phyloP scores from a whole-genome alignment of 1,139 yeast species.

The Debaryomyces sp. region DNA sequence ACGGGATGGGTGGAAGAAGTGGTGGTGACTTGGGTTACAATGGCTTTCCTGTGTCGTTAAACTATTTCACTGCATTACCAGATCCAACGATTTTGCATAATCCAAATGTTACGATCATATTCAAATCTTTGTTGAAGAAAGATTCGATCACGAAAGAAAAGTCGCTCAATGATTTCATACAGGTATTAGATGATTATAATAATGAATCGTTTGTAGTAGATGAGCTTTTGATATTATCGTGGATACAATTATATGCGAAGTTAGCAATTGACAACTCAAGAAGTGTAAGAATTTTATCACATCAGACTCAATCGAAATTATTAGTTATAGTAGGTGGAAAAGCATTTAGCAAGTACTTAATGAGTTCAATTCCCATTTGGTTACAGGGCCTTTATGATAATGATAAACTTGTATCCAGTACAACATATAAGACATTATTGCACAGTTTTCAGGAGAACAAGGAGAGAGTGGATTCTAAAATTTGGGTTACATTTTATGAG shows the following conservation, averaged over 20 bases:
- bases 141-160: slow-evolving; percentile 85
- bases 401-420: slow-evolving; percentile 60
- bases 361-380: slow-evolving; percentile 74
- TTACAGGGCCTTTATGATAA: slow-evolving; percentile 69
- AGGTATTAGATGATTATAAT: slow-evolving; percentile 24
- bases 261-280: slow-evolving; percentile 72
- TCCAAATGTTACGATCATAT: slow-evolving; percentile 62
- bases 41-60: slow-evolving; percentile 72
- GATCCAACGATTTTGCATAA: slow-evolving; percentile 60
- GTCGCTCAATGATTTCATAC: slow-evolving; percentile 61
- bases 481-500: slow-evolving; percentile 61
- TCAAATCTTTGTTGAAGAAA: slow-evolving; percentile 75
- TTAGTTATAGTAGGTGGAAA: slow-evolving; percentile 60
- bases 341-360: slow-evolving; percentile 61
- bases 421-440: slow-evolving; percentile 51
- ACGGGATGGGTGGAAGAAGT: neutral
- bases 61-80: slow-evolving; percentile 78
- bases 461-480: slow-evolving; percentile 52
- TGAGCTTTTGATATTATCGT: slow-evolving; percentile 59
- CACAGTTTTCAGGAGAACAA: slow-evolving; percentile 59
- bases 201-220: slow-evolving; percentile 28
- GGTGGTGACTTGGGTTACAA: slow-evolving; percentile 40
- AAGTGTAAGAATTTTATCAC: slow-evolving; percentile 60
- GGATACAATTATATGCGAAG: slow-evolving; percentile 85
- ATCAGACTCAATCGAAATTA: slow-evolving; percentile 60